These are phyloP conservation scores for Pseudocercospora ulei DNA, from an alignment of 2,329 filamentous ascomycete genomes.

Conservation along the genomic window DNA sequence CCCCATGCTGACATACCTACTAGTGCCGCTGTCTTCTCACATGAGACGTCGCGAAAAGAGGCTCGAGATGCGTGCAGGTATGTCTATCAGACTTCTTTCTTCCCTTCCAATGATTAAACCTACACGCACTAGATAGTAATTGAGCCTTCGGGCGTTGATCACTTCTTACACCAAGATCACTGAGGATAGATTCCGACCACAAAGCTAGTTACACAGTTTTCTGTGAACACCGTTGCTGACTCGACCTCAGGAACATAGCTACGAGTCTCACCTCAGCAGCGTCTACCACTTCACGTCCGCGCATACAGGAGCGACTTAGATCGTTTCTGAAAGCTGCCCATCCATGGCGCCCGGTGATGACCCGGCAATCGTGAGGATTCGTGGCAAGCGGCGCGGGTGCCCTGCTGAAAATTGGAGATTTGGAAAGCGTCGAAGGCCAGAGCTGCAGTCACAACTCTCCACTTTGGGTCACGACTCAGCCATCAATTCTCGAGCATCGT, in stretches of 20 bases:
- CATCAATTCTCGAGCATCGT: not conserved
- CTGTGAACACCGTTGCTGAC: constrained; percentile 7
- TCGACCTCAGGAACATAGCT: not conserved
- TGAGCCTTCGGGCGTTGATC: constrained; percentile 34
- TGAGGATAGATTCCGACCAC: constrained; percentile 26
- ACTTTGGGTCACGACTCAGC: constrained; percentile 1
- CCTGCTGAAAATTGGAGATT: constrained; percentile 27
- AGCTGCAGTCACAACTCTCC: constrained; percentile 14
- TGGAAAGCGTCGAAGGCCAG: constrained; percentile 23
- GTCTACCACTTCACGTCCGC: no score
- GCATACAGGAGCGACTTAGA: no score
- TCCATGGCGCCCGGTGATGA: constrained; percentile 9
- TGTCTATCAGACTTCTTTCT: constrained; percentile 7
- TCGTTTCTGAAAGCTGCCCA: no score
- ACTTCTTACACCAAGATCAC: constrained; percentile 37
- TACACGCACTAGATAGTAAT: constrained; percentile 49
- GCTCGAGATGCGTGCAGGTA: constrained; percentile 7
- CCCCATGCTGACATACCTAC: no score
- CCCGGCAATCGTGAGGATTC: constrained; percentile 30
- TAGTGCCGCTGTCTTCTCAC: not conserved
- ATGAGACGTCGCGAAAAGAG: no score
- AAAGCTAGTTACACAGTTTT: not conserved
- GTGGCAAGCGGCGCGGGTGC: constrained; percentile 29
- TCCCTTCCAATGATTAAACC: constrained; percentile 54
- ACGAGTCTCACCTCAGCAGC: not conserved